Percentiles rank a stretch among this genome's conserved stretches.
These are phyloP conservation scores for Claviceps cyperi DNA, from an alignment of 2,329 filamentous ascomycete species.

Conservation along the genomic window DNA sequence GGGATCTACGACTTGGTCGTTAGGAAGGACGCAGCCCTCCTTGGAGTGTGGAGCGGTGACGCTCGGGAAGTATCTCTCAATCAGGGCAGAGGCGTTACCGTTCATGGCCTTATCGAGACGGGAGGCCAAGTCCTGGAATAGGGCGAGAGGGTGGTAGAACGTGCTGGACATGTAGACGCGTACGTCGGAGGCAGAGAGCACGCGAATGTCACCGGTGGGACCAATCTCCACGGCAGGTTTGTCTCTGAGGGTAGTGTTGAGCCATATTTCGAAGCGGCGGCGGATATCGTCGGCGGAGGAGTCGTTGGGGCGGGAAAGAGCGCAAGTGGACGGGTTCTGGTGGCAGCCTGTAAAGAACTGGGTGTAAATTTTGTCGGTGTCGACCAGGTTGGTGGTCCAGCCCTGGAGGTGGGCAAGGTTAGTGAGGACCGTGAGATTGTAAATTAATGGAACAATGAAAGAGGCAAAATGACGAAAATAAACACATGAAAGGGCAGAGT, in stretches of 20 bases:
- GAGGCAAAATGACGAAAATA: neutral
- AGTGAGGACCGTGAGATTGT: neutral
- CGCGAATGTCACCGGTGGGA: conserved; percentile 5
- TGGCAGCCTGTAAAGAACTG: conserved; percentile 20
- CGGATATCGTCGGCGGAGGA: conserved; percentile 4
- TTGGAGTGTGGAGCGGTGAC: neutral
- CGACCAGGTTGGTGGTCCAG: conserved; percentile 18
- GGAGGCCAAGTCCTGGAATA: conserved; percentile 3
- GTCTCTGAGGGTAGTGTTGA: conserved; percentile 9
- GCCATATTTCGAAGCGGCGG: conserved; percentile 13
- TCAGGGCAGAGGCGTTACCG: neutral
- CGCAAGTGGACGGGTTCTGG: conserved; percentile 5
- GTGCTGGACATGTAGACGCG: conserved; percentile 10
- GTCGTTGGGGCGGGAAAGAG: conserved; percentile 3
- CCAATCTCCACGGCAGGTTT: conserved; percentile 11
- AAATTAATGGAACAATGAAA: neutral
- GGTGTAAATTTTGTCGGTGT: conserved; percentile 16
- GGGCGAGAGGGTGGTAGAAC: conserved; percentile 16
- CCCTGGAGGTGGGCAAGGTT: conserved; percentile 1
- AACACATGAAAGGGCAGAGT: no score
- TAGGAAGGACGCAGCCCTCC: neutral
- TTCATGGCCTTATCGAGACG: conserved; percentile 2
- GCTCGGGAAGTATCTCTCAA: neutral
- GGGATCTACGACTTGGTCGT: neutral
- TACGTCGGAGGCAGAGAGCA: conserved; percentile 12